Evolutionary conservation across 129 eudicot genomes (phyloP), one percentile per base, ranked within the genome.

Genomic region (Tanacetum coccineum): DNA sequence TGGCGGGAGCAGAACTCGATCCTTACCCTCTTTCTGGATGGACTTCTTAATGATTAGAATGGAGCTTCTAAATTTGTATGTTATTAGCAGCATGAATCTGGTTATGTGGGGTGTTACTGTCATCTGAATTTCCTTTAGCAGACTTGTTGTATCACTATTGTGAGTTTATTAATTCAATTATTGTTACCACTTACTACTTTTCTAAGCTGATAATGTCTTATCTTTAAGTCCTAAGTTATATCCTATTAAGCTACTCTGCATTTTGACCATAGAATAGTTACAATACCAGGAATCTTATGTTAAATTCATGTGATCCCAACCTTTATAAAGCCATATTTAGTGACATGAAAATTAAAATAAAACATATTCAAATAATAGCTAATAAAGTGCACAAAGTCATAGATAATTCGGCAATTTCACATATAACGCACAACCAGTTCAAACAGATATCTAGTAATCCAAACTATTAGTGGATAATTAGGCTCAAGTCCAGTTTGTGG

Each of bases 1-100:
- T 91, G 84, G 73, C 45, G 6, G 80, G 86, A 4, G 96, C 96
- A 9, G 26, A 78, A 39, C 77, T 81, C 7, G 75, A 78, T 11
- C 83, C 85, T 52, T 84, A 67, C 76, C 91, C 87, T 32, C 70
- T 75, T 48, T 44, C 71, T 21, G 66, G 46, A 18, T 64, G 59
- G 74, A 52, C 48, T 59, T 39, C 64, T 60, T 76, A 49, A 13
- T 51, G 6, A n/a, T 9, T 17, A 49, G 32, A 39, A n/a, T 17
- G 8, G 13, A 17, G 46, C 12, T 59, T 0, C n/a, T 12, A 13
- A 51, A 8, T 54, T 10, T 60, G 63, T 76, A 39, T 76, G 49
- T 13, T 51, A 17, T 39, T 26, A 19, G 45, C 50, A 20, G 72
- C 42, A 14, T 66, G 51, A 46, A 28, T 20, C 19, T n/a, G 9